Evolutionary conservation across 139 green algal genomes (phyloP).

Genomic region (Chlorella sp.): DNA sequence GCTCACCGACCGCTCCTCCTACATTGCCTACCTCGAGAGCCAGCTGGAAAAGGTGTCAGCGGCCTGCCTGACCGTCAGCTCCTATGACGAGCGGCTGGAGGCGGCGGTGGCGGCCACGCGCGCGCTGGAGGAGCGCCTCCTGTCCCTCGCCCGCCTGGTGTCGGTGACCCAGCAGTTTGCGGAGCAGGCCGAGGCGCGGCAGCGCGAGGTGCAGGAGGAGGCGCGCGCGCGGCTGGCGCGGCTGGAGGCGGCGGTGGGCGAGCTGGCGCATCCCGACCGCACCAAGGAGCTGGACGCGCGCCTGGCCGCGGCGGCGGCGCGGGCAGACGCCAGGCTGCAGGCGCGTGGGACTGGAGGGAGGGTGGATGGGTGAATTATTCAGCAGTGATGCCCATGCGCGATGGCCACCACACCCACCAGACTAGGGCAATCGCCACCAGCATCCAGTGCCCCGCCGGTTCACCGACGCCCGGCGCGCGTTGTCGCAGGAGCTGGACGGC

Average conservation of each 20-base stretch:
- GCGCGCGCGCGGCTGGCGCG: not conserved
- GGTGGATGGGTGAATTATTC: not conserved
- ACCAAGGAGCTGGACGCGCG: not conserved
- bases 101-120: not conserved
- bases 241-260: slow-evolving; percentile 15
- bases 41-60: slow-evolving; percentile 43
- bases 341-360: slow-evolving; percentile 5
- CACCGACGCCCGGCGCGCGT: not conserved
- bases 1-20: slow-evolving; percentile 39
- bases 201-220: slow-evolving; percentile 7
- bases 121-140: slow-evolving; percentile 14
- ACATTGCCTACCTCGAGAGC: slow-evolving; percentile 44
- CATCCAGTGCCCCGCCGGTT: not conserved
- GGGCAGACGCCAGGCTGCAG: not conserved
- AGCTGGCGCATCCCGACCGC: not conserved
- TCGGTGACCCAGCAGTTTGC: slow-evolving; percentile 35
- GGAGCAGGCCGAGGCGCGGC: slow-evolving; percentile 16
- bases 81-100: slow-evolving; percentile 42
- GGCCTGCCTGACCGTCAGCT: slow-evolving; percentile 39
- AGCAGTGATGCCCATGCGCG: not conserved
- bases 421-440: no score
- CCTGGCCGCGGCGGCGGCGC: not conserved
- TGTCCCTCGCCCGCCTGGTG: slow-evolving; percentile 32
- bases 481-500: not conserved
- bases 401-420: no score